Percentiles rank a stretch among this genome's conserved stretches.
Conservation (phyloP, 1,284 basidiomycete species). For the Sparassis latifolia region DNA sequence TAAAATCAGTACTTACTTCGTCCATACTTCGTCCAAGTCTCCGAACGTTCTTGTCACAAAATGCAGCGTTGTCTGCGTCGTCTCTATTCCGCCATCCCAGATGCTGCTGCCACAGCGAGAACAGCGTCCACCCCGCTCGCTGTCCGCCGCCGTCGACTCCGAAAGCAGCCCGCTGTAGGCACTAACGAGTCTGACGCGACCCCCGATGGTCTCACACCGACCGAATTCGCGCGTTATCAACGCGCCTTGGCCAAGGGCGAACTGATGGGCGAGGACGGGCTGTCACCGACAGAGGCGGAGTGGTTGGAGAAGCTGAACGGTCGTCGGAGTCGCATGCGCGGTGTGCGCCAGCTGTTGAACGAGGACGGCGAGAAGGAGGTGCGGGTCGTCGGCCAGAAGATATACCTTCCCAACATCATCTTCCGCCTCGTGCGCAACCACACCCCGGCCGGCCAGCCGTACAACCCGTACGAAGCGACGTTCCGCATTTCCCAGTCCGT, state of each 20-base stretch:
- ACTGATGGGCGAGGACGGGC: conserved; percentile 35
- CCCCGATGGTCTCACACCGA: conserved; percentile 48
- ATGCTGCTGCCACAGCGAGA: conserved; percentile 47
- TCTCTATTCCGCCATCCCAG: conserved; percentile 43
- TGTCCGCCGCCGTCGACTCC: conserved; percentile 61
- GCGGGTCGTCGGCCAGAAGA: conserved; percentile 68
- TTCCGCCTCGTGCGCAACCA: conserved; percentile 83
- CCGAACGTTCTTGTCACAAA: not conserved
- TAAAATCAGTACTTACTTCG: not conserved
- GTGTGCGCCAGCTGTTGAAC: conserved; percentile 36
- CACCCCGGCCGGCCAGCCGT: conserved; percentile 70
- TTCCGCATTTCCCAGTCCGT: conserved; percentile 83
- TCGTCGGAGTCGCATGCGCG: conserved; percentile 59
- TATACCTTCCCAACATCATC: conserved; percentile 86
- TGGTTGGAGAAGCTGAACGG: conserved; percentile 53
- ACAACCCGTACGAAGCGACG: conserved; percentile 93
- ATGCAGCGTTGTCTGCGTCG: conserved; percentile 31
- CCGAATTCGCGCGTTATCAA: conserved; percentile 53
- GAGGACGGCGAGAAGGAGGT: conserved; percentile 35
- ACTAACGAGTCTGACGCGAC: conserved; percentile 44
- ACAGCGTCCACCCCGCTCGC: conserved; percentile 65
- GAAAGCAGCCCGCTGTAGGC: conserved; percentile 34
- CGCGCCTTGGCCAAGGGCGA: conserved; percentile 49
- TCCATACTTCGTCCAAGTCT: not conserved
- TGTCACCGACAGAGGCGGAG: conserved; percentile 39